phyloP scores from a whole-genome alignment of 169 alveolate genomes.

The Perkinsus marinus region DNA sequence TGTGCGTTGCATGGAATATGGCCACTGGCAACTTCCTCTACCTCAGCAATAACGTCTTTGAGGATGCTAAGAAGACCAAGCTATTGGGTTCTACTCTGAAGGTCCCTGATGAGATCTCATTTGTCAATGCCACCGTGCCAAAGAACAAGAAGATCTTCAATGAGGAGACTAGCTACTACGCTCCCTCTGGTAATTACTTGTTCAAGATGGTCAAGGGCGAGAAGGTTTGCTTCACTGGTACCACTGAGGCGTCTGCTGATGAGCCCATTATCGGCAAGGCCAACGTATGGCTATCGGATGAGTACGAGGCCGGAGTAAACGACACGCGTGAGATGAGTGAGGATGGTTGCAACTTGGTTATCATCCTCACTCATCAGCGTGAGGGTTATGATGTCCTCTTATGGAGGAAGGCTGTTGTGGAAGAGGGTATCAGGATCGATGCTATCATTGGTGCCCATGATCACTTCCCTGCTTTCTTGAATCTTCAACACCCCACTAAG shows the following conservation, averaged over 20 bases:
- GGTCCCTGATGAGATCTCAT: neutral
- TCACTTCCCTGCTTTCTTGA: neutral
- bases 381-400: neutral
- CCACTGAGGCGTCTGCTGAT: neutral
- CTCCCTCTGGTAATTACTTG: neutral
- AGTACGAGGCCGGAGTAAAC: neutral
- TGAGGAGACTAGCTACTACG: neutral
- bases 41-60: neutral
- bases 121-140: neutral
- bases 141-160: neutral
- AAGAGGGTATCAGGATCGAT: neutral
- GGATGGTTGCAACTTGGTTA: neutral
- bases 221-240: neutral
- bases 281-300: neutral
- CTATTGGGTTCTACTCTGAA: neutral
- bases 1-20: neutral
- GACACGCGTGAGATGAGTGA: neutral
- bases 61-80: neutral
- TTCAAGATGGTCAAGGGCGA: neutral
- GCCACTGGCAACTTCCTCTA: neutral
- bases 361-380: neutral
- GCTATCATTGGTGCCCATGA: neutral
- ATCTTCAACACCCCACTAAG: neutral
- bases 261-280: neutral
- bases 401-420: neutral